Conservation (phyloP, 2,329 filamentous ascomycete species). For the Chrysosporium keratinophilum region DNA sequence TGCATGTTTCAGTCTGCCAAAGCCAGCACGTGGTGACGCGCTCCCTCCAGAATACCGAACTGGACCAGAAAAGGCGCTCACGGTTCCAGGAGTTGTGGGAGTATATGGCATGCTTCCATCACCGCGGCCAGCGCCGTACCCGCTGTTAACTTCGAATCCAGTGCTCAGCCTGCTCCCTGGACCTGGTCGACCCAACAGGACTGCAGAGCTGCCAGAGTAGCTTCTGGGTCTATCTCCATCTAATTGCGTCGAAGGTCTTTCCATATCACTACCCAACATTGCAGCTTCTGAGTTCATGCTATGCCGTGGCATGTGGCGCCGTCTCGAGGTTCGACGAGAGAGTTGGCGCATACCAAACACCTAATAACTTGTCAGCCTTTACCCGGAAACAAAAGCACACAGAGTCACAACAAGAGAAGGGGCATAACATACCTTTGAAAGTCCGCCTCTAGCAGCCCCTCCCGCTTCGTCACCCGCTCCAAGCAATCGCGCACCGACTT, state of each 20-base stretch:
- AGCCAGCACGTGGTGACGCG: slow-evolving; percentile 33
- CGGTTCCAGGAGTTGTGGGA: slow-evolving; percentile 62
- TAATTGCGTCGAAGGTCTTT: slow-evolving; percentile 50
- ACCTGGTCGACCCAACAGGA: slow-evolving; percentile 46
- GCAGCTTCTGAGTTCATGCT: slow-evolving; percentile 74
- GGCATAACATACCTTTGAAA: slow-evolving; percentile 56
- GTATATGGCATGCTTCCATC: slow-evolving; percentile 54
- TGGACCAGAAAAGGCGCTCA: slow-evolving; percentile 58
- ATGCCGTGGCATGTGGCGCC: slow-evolving; percentile 56
- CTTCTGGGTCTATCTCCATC: slow-evolving; percentile 47
- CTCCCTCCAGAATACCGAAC: slow-evolving; percentile 41
- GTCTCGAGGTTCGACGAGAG: slow-evolving; percentile 58
- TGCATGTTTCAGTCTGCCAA: slow-evolving; percentile 39
- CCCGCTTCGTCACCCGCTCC: slow-evolving; percentile 66
- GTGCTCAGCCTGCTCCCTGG: slow-evolving; percentile 41
- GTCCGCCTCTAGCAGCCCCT: slow-evolving; percentile 62
- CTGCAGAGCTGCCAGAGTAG: slow-evolving; percentile 51
- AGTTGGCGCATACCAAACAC: slow-evolving; percentile 87
- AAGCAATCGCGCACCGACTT: slow-evolving; percentile 70
- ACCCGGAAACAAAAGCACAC: not conserved
- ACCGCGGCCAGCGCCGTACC: slow-evolving; percentile 39
- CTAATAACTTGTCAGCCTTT: slow-evolving; percentile 20
- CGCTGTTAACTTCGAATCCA: slow-evolving; percentile 45
- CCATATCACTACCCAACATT: slow-evolving; percentile 62
- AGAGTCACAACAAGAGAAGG: slow-evolving; percentile 1